Evolutionary conservation across 2,329 filamentous ascomycete species (phyloP), one percentile per base, ranked within the genome.

Genomic region (Penicillium sumatraense): DNA sequence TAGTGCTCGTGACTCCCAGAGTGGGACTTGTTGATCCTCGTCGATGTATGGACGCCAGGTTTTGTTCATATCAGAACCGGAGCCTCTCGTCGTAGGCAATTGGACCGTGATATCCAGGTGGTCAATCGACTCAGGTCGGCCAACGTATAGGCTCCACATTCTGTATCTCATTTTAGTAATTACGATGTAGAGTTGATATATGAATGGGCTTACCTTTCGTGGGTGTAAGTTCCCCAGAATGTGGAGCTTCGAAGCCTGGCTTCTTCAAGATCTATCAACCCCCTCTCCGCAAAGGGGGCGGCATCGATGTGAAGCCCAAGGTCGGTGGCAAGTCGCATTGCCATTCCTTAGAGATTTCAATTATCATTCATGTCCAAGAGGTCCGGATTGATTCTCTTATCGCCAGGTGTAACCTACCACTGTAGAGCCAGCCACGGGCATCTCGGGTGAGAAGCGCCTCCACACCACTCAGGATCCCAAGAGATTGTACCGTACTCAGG

Each of bases 391-490:
- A 4, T 33, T 14, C 5, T 33, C 29, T 33, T 14, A 33, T 33
- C 33, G n/a, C n/a, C n/a, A n/a, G n/a, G n/a, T n/a, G n/a, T 5
- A 10, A 24, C 54, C 21, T 52, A 66, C 63, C 64, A 16, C 61
- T 63, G 38, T 66, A 62, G 11, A 65, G 57, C 64, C 64, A 66
- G 20, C 63, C 64, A 16, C 63, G 52, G 16, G 64, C 59, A 41
- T 67, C 64, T 31, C 63, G 57, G 1, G 60, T 67, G 5, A 56
- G 53, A 18, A 55, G 48, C 3, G 60, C 61, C 45, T 67, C 64
- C 14, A 59, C 47, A 16, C 41, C 56, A 46, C 64, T 67, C 14
- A 66, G 41, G 9, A 65, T 60, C 1, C 57, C 64, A 33, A 67
- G 45, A 5, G 63, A 54, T 40, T 67, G 64, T 5, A 66, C 61